A percentile compares a stretch with the other conserved stretches of the same genome.
Evolutionary conservation across 1,284 basidiomycete species (phyloP).

Genomic region (Cerioporus squamosus): DNA sequence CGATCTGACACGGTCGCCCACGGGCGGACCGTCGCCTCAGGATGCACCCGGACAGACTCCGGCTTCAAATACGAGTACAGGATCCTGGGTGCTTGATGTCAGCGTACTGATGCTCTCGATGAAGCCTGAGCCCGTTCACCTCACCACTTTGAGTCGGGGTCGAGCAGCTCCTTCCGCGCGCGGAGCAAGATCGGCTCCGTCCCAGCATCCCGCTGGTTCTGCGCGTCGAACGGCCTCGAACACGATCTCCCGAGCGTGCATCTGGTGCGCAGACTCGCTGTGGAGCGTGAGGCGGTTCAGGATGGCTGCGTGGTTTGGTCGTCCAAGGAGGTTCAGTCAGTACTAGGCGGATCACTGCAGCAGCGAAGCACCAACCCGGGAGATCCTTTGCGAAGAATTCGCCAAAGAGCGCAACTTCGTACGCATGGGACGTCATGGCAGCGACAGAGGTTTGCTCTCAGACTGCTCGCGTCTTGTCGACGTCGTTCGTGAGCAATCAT

Average conservation of each 20-base stretch:
- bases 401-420: constrained; percentile 79
- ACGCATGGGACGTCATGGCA: constrained; percentile 49
- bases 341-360: background rate
- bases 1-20: constrained; percentile 78
- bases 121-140: constrained; percentile 24
- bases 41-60: constrained; percentile 75
- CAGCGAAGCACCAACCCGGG: constrained; percentile 20
- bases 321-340: constrained; percentile 35
- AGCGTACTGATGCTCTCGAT: background rate
- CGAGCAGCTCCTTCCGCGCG: constrained; percentile 72
- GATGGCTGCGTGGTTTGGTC: constrained; percentile 48
- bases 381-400: constrained; percentile 59
- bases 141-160: constrained; percentile 64
- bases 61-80: constrained; percentile 80
- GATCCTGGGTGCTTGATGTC: constrained; percentile 52
- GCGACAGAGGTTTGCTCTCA: too few species aligned
- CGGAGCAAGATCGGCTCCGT: constrained; percentile 70
- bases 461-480: too few species aligned
- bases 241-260: constrained; percentile 73
- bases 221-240: constrained; percentile 76
- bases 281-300: constrained; percentile 78
- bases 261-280: constrained; percentile 69
- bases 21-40: constrained; percentile 80
- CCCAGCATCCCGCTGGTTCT: constrained; percentile 58
- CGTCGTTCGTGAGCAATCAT: background rate